A percentile compares a stretch with the other conserved stretches of the same genome.
phyloP scores from a whole-genome alignment of 257 asterid species.

The Fraxinus cuspidata region DNA sequence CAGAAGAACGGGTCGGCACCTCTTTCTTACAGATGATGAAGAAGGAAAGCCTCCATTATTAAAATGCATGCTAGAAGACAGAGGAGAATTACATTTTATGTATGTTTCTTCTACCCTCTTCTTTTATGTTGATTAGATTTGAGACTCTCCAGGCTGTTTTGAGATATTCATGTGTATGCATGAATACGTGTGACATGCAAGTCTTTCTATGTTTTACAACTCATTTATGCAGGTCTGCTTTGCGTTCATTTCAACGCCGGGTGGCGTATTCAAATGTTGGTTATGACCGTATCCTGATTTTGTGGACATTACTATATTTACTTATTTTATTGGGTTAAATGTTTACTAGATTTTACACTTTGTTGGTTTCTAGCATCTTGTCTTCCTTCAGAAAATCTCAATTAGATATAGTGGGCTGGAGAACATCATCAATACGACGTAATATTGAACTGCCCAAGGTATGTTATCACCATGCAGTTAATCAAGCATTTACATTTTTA shows the following conservation, averaged over 20 bases:
- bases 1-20: constrained; percentile 95
- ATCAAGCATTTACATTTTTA: constrained; percentile 10
- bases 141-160: constrained; percentile 12
- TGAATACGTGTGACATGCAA: constrained; percentile 1
- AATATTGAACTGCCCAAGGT: constrained; percentile 92
- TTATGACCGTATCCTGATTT: constrained; percentile 86
- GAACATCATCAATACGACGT: constrained; percentile 96
- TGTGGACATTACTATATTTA: constrained; percentile 13
- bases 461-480: constrained; percentile 21
- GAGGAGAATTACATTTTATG: constrained; percentile 61
- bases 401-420: constrained; percentile 97
- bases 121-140: constrained; percentile 17
- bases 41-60: constrained; percentile 91
- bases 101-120: constrained; percentile 39
- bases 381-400: constrained; percentile 43
- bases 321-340: constrained; percentile 8
- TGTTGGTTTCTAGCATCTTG: constrained; percentile 12
- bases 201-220: constrained; percentile 17
- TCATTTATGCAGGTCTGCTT: constrained; percentile 74
- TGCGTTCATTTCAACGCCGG: constrained; percentile 76
- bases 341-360: not conserved
- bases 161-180: constrained; percentile 11
- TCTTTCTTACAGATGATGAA: constrained; percentile 79
- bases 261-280: constrained; percentile 92
- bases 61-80: constrained; percentile 80